Evolutionary conservation across 345 rosid species (phyloP), one percentile per base, ranked within the genome.

Genomic region (Leavenworthia alabamica): DNA sequence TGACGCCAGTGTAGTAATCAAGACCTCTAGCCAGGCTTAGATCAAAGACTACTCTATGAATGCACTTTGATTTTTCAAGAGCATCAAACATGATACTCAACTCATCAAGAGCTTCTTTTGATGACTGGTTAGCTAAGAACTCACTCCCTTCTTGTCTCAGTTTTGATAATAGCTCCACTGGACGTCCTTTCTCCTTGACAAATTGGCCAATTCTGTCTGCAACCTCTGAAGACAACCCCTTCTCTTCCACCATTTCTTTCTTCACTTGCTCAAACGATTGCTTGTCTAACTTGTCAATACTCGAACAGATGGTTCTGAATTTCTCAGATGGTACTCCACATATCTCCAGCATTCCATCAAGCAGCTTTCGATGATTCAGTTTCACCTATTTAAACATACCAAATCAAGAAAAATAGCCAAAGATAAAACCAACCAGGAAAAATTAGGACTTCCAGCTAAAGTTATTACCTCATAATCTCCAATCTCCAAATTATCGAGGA

Each of bases 21-120:
- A 93, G 99, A 45, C 99, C 99, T 75, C 99, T 83, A 43, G 97
- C 99, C 50, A 93, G 89, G 71, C 99, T 93, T 68, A 93, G 79
- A 72, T 93, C 99, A 75, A 93, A 93, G 62, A 87, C 86, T 60
- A 93, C 82, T 75, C 77, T 89, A 68, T 81, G 64, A 56, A 77
- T 80, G 70, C 96, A 84, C 70, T 82, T 80, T 43, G 99, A 79
- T 74, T 70, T 85, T 8, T 84, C 88, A 9, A 93, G 78, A 72
- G 96, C 94, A 67, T 84, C 83, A 79, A 93, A 93, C 75, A 93
- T 48, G 73, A 89, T 76, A 45, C 72, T 79, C 77, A 93, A 70
- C 56, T 89, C 97, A 36, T 82, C 75, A 73, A 93, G 70, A 40
- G 99, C 97, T 58, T 72, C 72, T 41, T 56, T 75, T 33, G 99